phyloP scores from a whole-genome alignment of 78 protist genomes.

The Emiliania huxleyi region DNA sequence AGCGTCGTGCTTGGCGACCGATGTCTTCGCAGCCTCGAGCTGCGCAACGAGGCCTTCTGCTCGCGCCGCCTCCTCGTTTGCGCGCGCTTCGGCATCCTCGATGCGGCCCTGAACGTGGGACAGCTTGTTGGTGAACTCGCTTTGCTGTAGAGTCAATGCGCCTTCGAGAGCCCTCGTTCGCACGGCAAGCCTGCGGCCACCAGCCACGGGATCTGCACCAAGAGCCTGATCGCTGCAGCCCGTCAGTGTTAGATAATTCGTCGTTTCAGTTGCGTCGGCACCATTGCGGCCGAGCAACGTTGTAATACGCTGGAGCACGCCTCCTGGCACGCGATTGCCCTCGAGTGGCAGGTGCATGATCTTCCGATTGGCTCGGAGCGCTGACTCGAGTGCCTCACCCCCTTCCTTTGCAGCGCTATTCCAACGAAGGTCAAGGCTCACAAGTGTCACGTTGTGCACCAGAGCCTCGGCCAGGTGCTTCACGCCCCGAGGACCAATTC shows the following conservation, averaged over 20 bases:
- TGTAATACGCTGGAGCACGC: not conserved
- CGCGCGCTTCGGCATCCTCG: not conserved
- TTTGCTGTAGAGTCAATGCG: not conserved
- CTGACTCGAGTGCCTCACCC: constrained; percentile 12
- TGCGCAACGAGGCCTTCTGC: not conserved
- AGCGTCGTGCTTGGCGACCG: not conserved
- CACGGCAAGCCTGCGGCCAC: not conserved
- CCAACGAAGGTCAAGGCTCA: constrained; percentile 43
- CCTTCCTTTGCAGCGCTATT: constrained; percentile 31
- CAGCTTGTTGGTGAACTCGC: not conserved
- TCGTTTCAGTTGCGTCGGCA: not conserved
- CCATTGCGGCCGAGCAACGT: not conserved
- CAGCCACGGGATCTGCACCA: not conserved
- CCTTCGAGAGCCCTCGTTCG: not conserved
- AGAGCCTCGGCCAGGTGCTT: constrained; percentile 14
- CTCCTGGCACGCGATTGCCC: constrained; percentile 49
- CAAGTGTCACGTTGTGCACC: constrained; percentile 18
- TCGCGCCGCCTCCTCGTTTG: not conserved
- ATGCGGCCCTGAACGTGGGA: not conserved
- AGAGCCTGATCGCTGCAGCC: not conserved
- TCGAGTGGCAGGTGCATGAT: constrained; percentile 23
- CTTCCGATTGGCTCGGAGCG: not conserved
- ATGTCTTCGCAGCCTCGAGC: not conserved
- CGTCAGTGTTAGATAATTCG: not conserved
- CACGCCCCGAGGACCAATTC: constrained; percentile 13